Evolutionary conservation across 1,139 yeast genomes (phyloP), one percentile per base, ranked within the genome.

Genomic region (Geotrichum aggregatum): DNA sequence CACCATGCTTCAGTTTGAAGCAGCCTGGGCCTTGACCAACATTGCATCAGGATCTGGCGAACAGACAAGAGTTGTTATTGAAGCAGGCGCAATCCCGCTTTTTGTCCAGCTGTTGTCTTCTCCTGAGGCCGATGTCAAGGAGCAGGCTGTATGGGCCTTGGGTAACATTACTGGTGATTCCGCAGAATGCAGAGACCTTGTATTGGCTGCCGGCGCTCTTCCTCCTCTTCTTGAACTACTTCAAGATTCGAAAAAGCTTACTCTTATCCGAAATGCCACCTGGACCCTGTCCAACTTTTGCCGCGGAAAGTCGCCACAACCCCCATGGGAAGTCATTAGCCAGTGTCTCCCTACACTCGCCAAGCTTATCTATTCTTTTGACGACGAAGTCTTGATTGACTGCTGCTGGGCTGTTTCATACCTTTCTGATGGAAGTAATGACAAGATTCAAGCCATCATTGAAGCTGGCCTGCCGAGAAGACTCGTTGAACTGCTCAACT

Each of bases 81-180:
- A 88, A 57, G 84, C 91, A 14, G 95, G 94, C 51, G 98, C 98
- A 0, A 95, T 92, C 42, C 98, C 98, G 21, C 73, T 82, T 56
- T 89, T 92, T 71, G 96, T 92, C 46, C 79, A 84, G 60, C 77
- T 94, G 61, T 77, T 94, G 62, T 78, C 80, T 62, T 85, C 96
- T 5, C 82, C 81, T 57, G 87, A 95, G 47, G 75, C 83, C 53
- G 98, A 94, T 67, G 97, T 94, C 55, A 87, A 88, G 71, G 98
- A 92, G 69, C 98, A 92, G 74, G 98, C 98, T 19, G 92, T 92
- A 62, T 92, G 98, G 98, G 98, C 98, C 36, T 76, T 92, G 63
- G 98, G 98, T 71, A 94, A 92, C 69, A 96, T 92, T 69, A 98
- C 98, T 30, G 98, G 98, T 71, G 98, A 92, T 69, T 87, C 96